Percentiles rank a stretch among this genome's conserved stretches.
Conservation (phyloP, 768 basidiomycete genomes). For the Neoboletus subvelutipes region DNA sequence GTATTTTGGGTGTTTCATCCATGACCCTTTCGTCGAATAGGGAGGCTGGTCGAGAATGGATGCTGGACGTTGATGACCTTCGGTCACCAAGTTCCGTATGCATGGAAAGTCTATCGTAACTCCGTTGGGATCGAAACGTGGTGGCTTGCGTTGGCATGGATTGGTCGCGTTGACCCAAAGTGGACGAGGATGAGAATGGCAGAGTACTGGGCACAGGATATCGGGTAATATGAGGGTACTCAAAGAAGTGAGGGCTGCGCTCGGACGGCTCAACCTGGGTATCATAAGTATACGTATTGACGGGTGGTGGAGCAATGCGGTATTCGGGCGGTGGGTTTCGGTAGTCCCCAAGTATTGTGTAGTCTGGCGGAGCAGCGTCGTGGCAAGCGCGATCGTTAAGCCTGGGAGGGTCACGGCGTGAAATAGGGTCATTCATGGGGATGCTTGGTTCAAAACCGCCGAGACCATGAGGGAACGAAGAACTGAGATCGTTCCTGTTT, state of each 20-base stretch:
- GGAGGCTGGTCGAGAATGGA: slow-evolving; percentile 12
- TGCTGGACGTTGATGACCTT: slow-evolving; percentile 11
- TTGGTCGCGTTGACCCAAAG: slow-evolving; percentile 5
- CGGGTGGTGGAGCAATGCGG: slow-evolving; percentile 6
- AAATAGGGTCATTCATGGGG: slow-evolving; percentile 10
- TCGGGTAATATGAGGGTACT: slow-evolving; percentile 28
- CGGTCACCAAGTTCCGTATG: slow-evolving; percentile 6
- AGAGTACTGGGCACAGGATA: slow-evolving; percentile 27
- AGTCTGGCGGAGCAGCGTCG: slow-evolving; percentile 14
- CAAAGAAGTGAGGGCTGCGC: slow-evolving; percentile 24
- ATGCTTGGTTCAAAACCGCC: slow-evolving; percentile 22
- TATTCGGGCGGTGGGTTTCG: slow-evolving; percentile 17
- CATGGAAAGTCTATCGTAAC: slow-evolving; percentile 12
- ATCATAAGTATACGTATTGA: slow-evolving; percentile 12
- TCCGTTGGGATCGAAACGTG: slow-evolving; percentile 9
- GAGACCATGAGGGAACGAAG: slow-evolving; percentile 29
- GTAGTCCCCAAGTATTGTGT: slow-evolving; percentile 13
- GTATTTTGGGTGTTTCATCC: slow-evolving; percentile 5
- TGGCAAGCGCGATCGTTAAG: slow-evolving; percentile 11
- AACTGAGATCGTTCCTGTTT: slow-evolving; percentile 26
- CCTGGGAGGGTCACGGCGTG: slow-evolving; percentile 2
- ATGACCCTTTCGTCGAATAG: slow-evolving; percentile 4
- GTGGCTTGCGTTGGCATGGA: slow-evolving; percentile 2
- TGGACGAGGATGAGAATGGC: slow-evolving; percentile 8
- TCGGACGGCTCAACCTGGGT: slow-evolving; percentile 13